Percentiles rank a stretch among this genome's conserved stretches.
phyloP scores from a whole-genome alignment of 1,139 yeast genomes.

The Yamadazyma triangularis region DNA sequence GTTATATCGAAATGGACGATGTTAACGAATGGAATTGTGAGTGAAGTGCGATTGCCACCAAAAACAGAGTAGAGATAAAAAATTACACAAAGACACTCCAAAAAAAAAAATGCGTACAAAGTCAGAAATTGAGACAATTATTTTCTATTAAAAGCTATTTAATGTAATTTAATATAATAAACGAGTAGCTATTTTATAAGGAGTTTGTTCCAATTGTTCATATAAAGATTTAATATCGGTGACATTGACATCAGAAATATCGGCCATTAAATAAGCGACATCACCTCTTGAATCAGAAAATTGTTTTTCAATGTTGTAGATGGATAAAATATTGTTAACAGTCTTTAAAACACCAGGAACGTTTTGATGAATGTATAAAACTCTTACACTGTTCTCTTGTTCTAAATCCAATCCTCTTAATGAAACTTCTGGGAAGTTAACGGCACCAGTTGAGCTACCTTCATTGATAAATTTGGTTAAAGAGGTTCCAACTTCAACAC shows the following conservation, averaged over 20 bases:
- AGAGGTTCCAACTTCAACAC: constrained; percentile 88
- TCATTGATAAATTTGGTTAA: constrained; percentile 90
- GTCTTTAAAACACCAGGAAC: constrained; percentile 99
- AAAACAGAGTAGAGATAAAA: too few species aligned
- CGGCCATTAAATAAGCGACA: constrained; percentile 97
- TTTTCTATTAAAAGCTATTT: too few species aligned
- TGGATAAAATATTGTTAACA: constrained; percentile 91
- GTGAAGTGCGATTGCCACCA: too few species aligned
- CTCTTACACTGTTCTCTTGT: constrained; percentile 87
- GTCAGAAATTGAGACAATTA: too few species aligned
- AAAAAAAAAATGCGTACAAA: too few species aligned
- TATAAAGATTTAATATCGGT: constrained; percentile 81
- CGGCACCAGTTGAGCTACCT: constrained; percentile 95
- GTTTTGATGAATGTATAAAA: constrained; percentile 91
- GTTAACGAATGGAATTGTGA: too few species aligned
- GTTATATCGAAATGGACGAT: too few species aligned
- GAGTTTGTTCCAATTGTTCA: constrained; percentile 84
- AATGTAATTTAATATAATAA: constrained; percentile 68
- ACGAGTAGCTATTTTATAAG: constrained; percentile 88
- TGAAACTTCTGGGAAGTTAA: constrained; percentile 97
- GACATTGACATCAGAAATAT: constrained; percentile 79
- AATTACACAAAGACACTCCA: too few species aligned
- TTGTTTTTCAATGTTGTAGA: constrained; percentile 96
- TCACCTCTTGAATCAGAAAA: constrained; percentile 95
- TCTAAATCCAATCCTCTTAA: constrained; percentile 86